Conservation (phyloP, 139 green algal genomes). For the Zygnema cylindricum region DNA sequence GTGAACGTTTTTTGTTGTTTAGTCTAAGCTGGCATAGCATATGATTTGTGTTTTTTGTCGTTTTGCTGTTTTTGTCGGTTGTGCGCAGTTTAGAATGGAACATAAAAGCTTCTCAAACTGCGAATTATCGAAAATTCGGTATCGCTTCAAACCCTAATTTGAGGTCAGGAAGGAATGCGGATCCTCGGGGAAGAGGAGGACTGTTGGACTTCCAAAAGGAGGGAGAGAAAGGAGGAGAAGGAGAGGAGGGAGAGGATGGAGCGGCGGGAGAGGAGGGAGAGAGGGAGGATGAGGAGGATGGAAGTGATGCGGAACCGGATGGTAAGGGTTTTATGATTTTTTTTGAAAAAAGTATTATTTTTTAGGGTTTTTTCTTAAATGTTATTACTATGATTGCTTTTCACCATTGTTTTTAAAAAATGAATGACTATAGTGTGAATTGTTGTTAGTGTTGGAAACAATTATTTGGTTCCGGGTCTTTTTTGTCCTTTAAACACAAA, state of each 20-base stretch:
- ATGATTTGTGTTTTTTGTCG: too few relatives aligned
- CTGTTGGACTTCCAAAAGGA: too few relatives aligned
- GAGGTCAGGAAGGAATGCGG: background rate
- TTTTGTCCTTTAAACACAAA: too few relatives aligned
- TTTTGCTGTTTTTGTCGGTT: conserved; percentile 6
- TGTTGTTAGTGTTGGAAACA: too few relatives aligned
- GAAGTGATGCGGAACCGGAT: conserved; percentile 16
- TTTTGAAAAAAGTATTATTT: background rate
- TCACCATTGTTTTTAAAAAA: too few relatives aligned
- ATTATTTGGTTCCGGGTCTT: too few relatives aligned
- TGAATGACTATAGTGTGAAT: too few relatives aligned
- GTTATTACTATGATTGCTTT: too few relatives aligned
- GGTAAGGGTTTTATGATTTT: background rate
- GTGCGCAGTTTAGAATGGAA: conserved; percentile 21
- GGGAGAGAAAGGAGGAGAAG: background rate
- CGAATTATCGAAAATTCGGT: conserved; percentile 19
- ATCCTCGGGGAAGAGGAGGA: too few relatives aligned
- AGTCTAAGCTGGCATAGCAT: too few relatives aligned
- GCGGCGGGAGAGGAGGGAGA: background rate
- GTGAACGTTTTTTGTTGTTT: too few relatives aligned
- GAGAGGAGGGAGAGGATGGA: background rate
- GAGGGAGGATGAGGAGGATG: background rate
- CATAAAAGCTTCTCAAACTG: background rate
- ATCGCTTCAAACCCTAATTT: conserved; percentile 7
- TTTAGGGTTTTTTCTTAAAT: too few relatives aligned